phyloP scores from a whole-genome alignment of 23 red algal species.

The Agarophyton chilense region DNA sequence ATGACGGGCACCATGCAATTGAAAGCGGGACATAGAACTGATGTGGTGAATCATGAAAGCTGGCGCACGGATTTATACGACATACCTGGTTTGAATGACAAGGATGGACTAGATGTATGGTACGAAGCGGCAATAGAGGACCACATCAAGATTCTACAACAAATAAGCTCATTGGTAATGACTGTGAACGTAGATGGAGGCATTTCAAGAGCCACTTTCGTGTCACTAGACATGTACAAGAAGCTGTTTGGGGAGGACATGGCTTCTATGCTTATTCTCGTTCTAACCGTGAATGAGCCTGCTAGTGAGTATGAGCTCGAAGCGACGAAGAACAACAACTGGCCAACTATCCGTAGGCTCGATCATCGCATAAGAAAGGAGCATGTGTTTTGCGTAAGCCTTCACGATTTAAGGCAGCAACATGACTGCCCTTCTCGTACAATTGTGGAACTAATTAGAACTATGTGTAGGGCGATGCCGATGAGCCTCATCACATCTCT shows the following conservation, averaged over 20 bases:
- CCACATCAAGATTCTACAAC: background rate
- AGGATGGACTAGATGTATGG: slow-evolving; percentile 4
- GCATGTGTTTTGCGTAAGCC: slow-evolving; percentile 2
- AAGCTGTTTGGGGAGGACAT: background rate
- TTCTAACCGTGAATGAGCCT: background rate
- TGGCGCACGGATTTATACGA: background rate
- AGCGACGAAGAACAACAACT: background rate
- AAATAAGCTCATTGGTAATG: background rate
- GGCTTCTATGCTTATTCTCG: slow-evolving; percentile 6
- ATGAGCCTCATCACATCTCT: background rate
- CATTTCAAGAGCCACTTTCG: background rate
- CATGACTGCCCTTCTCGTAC: background rate
- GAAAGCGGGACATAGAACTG: background rate
- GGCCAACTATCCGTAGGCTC: background rate
- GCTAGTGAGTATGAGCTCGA: background rate
- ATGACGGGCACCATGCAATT: background rate
- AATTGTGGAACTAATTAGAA: background rate
- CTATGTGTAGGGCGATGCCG: background rate
- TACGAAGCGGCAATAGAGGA: slow-evolving; percentile 3
- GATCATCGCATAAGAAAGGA: background rate
- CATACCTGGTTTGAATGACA: background rate
- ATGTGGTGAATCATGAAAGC: background rate
- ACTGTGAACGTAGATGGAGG: background rate
- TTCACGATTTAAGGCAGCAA: background rate
- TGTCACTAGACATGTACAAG: background rate